phyloP scores from a whole-genome alignment of 1,139 yeast species.

The Geotrichum reessii region DNA sequence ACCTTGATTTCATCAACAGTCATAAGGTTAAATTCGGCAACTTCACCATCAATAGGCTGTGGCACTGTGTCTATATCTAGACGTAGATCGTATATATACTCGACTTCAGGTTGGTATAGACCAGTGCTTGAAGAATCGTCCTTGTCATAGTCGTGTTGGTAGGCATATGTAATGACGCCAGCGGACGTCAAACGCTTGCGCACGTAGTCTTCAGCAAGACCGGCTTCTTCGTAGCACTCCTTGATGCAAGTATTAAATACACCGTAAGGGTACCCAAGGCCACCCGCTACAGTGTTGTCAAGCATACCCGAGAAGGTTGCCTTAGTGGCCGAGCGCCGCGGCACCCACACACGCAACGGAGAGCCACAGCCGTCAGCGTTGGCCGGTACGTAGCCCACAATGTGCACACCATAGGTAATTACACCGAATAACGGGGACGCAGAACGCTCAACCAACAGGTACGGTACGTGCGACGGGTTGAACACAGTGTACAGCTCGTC shows the following conservation, averaged over 20 bases:
- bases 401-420: constrained; percentile 83
- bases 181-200: constrained; percentile 42
- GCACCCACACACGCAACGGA: constrained; percentile 69
- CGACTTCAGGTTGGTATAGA: constrained; percentile 82
- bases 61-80: constrained; percentile 54
- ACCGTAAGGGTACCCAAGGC: constrained; percentile 77
- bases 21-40: constrained; percentile 17
- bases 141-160: constrained; percentile 27
- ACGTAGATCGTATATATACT: constrained; percentile 66
- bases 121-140: constrained; percentile 30
- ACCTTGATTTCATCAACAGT: constrained; percentile 45
- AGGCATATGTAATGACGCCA: constrained; percentile 70
- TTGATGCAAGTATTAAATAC: constrained; percentile 71
- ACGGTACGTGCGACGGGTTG: constrained; percentile 50
- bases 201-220: constrained; percentile 53
- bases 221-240: constrained; percentile 90
- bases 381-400: constrained; percentile 65
- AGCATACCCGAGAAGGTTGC: constrained; percentile 86
- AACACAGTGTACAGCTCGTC: constrained; percentile 73
- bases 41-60: constrained; percentile 40
- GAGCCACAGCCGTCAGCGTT: constrained; percentile 34
- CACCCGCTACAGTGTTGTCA: constrained; percentile 95
- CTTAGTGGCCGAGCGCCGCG: constrained; percentile 68
- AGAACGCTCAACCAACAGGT: constrained; percentile 71
- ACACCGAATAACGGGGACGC: constrained; percentile 78